Base-by-base conservation (phyloP, 495 filamentous ascomycete genomes). In the Apiosordaria backusii region DNA sequence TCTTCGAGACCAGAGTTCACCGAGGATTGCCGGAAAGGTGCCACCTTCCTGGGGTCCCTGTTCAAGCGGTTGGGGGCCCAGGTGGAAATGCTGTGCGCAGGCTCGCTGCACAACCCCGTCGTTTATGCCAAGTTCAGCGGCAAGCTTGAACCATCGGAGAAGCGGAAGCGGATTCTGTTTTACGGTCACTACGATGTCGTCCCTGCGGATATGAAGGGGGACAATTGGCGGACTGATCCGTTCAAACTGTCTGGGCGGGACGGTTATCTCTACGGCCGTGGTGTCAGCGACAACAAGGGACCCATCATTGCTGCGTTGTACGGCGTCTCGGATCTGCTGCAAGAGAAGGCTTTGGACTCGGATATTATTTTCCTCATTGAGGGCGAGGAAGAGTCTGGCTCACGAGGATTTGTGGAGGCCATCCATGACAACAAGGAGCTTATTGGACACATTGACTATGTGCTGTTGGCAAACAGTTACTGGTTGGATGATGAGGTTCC, bases 101-200 rank as follows among this genome's bases (percentile, higher is more conserved):
- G 88, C 16, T 83, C 86, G 13, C 72, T 78, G 19, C 88, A 88
- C 55, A 98, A 98, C 74, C 95, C 95, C 2, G 87, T 98, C 23
- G 92, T 99, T 1, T 90, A 89, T 74, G 94, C 95, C 35, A 88
- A 88, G 64, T 99, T 99, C 74, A 83, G 85, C 60, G 92, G 91
- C 23, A 92, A 85, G 72, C 85, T 76, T 4, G 73, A 81, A 23
- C 83, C 83, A 2, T 72, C 78, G 0, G 77, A 76, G 16, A 80
- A 83, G 25, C 85, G 92, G 23, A 97, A 93, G 78, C 93, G 90
- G 0, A 90, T 97, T 40, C 81, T 99, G 16, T 99, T 99, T 76
- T 99, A 99, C 75, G 96, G 96, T 3, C 95, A 99, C 70, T 99
- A 99, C 77, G 95, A 99, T 66, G 92, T 99, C n/a, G 93, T 99